Base-by-base conservation (phyloP, 1,139 yeast genomes). In the Ogataea hybrid region DNA sequence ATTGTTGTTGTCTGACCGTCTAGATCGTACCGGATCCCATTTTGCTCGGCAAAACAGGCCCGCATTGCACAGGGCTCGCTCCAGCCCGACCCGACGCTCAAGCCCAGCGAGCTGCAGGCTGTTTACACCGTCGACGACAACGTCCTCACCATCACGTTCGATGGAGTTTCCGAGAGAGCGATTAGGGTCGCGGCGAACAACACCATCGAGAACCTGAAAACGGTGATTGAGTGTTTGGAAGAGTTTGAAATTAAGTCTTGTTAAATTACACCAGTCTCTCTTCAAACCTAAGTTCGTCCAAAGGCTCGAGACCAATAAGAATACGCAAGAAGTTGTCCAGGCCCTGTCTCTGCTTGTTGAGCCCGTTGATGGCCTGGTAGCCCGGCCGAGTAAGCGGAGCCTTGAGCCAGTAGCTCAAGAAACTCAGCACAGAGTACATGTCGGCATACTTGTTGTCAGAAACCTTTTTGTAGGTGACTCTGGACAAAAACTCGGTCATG, bases 371-470 rank as follows among this genome's bases (percentile, higher is more conserved):
- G 35, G 96, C 84, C 63, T 87, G 85, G 69, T 74, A 86, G 11
- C 96, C 96, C 44, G 90, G 88, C 69, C 92, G 85, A 41, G 95
- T 81, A 58, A 90, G 76, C 53, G 97, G 97, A 2, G 97, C 97
- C 75, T 90, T 90, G 62, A 90, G 79, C 97, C 97, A 90, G 73
- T 90, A 90, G 63, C 92, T 80, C 65, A 90, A 75, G 67, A 89
- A 85, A 18, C 95, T 81, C 62, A 90, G 74, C 37, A 90, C 92
- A 29, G 96, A 80, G 69, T 90, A 89, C 69, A 90, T 79, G 53
- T 75, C 72, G 52, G 84, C 79, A 65, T 73, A 84, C 21, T 54
- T 40, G n/a, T 27, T 29, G 32, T 73, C 71, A 9, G 62, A 63
- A 18, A 59, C 65, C 62, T 78, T 79, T 65, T 77, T 82, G 75